Base-by-base conservation (phyloP, 495 filamentous ascomycete species). In the Filosporella fistucella region DNA sequence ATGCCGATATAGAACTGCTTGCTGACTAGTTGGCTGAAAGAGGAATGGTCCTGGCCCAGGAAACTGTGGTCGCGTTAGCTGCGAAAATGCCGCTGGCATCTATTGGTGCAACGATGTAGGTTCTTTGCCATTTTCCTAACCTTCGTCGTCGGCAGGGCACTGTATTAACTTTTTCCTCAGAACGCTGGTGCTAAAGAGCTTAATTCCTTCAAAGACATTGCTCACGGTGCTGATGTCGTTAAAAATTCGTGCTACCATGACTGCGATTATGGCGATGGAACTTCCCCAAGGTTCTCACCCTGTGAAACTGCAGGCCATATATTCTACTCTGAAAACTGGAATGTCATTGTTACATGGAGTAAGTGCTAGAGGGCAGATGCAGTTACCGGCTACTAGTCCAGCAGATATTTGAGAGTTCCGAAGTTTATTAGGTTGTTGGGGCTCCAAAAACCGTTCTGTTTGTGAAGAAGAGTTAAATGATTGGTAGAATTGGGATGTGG, bases 61-160 rank as follows among this genome's bases (percentile, higher is more conserved):
- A 1, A 37, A 39, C 22, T 67, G 63, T 38, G 47, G 40, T 0
- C 54, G 61, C 1, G 51, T 67, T 8, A 54, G 47, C 20, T 67
- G 64, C 42, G 52, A 44, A 1, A 53, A 57, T 20, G 38, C 33
- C n/a, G 30, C 52, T 0, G 61, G 54, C 1, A 63, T 65, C 8
- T 60, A 21, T 4, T 55, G 57, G 53, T 67, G 63, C 46, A 67
- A 66, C 18, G 61, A 67, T 21, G 37, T 40, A 9, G 23, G 37
- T 40, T 20, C 13, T 40, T 40, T 3, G 7, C 16, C 18, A 40
- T 40, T 11, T 4, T 3, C 4, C 37, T 20, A 40, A 40, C 37
- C 11, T 4, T 3, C 16, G 16, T 21, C 14, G 23, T 40, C 5
- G 18, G 17, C 35, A 16, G 23, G 37, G 4, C 3, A 5, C 3